phyloP scores from a whole-genome alignment of 352 stramenopile genomes.

The Phytopythium ostracodes region DNA sequence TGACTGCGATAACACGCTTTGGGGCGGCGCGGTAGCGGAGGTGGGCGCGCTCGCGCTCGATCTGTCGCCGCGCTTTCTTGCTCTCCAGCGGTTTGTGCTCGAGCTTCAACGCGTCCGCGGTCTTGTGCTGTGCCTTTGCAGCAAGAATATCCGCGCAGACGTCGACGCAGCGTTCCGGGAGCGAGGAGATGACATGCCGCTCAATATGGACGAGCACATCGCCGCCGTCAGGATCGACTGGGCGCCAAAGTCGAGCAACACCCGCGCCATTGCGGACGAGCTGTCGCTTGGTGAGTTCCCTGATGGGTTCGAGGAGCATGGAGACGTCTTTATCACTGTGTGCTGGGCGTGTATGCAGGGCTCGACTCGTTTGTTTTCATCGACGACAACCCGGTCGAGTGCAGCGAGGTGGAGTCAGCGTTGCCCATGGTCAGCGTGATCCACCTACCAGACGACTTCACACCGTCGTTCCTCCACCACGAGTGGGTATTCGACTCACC shows the following conservation, averaged over 20 bases:
- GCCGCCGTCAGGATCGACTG: conserved; percentile 49
- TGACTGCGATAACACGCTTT: conserved; percentile 78
- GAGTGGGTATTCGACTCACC: conserved; percentile 53
- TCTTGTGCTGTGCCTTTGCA: conserved; percentile 60
- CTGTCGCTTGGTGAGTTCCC: conserved; percentile 36
- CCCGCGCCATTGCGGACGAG: conserved; percentile 42
- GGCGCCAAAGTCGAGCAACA: conserved; percentile 57
- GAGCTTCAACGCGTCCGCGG: conserved; percentile 33
- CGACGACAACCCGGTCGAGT: conserved; percentile 71
- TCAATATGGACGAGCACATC: conserved; percentile 51
- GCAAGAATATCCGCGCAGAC: conserved; percentile 62
- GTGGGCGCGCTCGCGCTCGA: conserved; percentile 32
- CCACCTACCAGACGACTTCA: conserved; percentile 36
- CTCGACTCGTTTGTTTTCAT: conserved; percentile 71
- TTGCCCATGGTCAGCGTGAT: conserved; percentile 52
- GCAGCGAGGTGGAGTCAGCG: conserved; percentile 43
- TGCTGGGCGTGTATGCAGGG: conserved; percentile 11
- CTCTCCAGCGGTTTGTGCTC: conserved; percentile 59
- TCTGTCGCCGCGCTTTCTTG: conserved; percentile 35
- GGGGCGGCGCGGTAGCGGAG: conserved; percentile 60
- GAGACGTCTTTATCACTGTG: neutral
- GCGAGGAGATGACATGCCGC: conserved; percentile 39
- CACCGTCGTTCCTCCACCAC: conserved; percentile 23
- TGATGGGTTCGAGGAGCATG: neutral
- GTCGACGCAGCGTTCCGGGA: conserved; percentile 42